Evolutionary conservation across 345 rosid species (phyloP).

Genomic region (Citrus sp.): DNA sequence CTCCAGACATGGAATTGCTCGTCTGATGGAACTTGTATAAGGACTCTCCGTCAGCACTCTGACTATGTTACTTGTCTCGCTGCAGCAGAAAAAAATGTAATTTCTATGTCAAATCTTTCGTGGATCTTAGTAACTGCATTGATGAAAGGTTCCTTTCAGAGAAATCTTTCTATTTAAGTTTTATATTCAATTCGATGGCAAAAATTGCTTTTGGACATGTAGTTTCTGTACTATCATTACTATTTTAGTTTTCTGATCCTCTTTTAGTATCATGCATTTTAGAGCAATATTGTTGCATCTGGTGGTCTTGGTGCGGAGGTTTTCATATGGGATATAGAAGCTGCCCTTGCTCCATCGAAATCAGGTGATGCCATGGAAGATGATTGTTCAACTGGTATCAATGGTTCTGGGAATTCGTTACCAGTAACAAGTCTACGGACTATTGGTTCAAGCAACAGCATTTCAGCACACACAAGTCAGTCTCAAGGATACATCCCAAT

Average conservation of each 20-base stretch:
- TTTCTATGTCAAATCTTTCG: conserved; percentile 29
- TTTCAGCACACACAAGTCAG: conserved; percentile 62
- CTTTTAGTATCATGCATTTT: conserved; percentile 63
- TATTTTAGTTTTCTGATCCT: conserved; percentile 56
- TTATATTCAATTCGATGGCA: not conserved
- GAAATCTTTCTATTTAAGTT: conserved; percentile 18
- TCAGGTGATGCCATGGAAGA: conserved; percentile 71
- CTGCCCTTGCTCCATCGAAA: conserved; percentile 78
- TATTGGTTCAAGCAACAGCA: conserved; percentile 79
- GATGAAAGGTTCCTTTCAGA: conserved; percentile 23
- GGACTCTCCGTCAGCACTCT: conserved; percentile 91
- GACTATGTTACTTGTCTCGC: conserved; percentile 98
- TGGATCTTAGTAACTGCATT: conserved; percentile 29
- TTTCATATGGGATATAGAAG: conserved; percentile 98
- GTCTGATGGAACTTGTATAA: conserved; percentile 80
- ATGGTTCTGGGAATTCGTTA: conserved; percentile 53
- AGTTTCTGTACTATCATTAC: conserved; percentile 9
- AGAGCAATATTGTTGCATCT: conserved; percentile 96
- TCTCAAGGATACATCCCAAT: conserved; percentile 76
- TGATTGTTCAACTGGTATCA: conserved; percentile 66
- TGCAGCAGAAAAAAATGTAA: conserved; percentile 88
- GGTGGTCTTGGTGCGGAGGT: conserved; percentile 99
- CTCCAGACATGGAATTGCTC: conserved; percentile 81
- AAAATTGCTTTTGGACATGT: conserved; percentile 7
- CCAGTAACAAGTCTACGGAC: conserved; percentile 73